A percentile compares a stretch with the other conserved stretches of the same genome.
Evolutionary conservation across 208 protist genomes (phyloP).

Genomic region (Leishmania braziliensis): DNA sequence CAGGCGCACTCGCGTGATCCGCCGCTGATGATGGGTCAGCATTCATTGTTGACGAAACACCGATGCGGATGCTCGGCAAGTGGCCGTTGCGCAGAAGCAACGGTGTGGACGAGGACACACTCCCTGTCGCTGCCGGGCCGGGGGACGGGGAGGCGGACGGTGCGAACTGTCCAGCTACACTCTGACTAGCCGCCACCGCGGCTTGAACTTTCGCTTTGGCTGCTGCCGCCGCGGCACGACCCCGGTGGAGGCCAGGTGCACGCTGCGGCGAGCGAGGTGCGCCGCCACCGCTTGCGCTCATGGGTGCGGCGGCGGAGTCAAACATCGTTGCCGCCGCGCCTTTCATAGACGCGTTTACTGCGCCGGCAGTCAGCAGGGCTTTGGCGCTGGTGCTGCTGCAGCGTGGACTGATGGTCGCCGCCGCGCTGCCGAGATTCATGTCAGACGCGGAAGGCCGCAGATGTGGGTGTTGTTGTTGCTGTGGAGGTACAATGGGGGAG

Average conservation of each 20-base stretch:
- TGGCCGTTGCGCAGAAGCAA: background rate
- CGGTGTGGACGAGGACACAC: background rate
- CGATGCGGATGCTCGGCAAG: background rate
- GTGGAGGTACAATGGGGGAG: background rate
- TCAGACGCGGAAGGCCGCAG: background rate
- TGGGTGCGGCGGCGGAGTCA: background rate
- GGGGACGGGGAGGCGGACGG: background rate
- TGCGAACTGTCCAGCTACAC: background rate
- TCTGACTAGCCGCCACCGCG: background rate
- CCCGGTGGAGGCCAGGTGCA: slow-evolving; percentile 13
- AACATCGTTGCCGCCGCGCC: slow-evolving; percentile 26
- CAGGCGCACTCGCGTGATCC: background rate
- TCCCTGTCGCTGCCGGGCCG: background rate
- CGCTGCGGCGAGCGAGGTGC: background rate
- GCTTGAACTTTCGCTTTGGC: slow-evolving; percentile 6
- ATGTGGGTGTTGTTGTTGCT: slow-evolving; percentile 10
- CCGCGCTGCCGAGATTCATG: background rate
- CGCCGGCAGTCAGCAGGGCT: background rate
- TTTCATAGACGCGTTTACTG: background rate
- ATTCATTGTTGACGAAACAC: background rate
- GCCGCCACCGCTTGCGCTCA: background rate
- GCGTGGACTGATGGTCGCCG: background rate
- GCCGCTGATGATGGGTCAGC: background rate
- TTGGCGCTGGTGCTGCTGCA: background rate
- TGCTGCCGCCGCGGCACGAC: slow-evolving; percentile 21